A percentile compares a stretch with the other conserved stretches of the same genome.
Conservation (phyloP, 345 rosid genomes). For the Hevea brasiliensis region DNA sequence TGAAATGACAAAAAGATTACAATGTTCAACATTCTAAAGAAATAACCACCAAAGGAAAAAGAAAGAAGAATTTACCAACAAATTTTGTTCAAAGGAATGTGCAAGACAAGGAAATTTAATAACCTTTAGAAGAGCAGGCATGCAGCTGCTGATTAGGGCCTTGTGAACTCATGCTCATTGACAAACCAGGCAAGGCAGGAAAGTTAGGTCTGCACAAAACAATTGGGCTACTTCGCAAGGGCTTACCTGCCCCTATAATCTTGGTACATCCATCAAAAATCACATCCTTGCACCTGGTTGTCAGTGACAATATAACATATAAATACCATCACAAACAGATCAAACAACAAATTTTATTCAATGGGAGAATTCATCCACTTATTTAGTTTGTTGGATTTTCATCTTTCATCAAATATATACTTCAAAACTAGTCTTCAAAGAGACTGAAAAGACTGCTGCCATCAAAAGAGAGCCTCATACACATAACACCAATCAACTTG, state of each 20-base stretch:
- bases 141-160: conserved; percentile 6
- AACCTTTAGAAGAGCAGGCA: conserved; percentile 23
- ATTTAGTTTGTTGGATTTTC: not conserved
- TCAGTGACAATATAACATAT: not conserved
- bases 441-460: not conserved
- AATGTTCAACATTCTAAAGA: not conserved
- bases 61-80: not conserved
- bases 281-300: conserved; percentile 17
- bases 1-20: not conserved
- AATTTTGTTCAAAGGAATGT: not conserved
- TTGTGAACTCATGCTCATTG: conserved; percentile 1
- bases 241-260: not conserved
- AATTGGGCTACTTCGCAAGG: not conserved
- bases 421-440: not conserved
- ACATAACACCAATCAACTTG: not conserved
- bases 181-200: conserved; percentile 9
- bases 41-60: not conserved
- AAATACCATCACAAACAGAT: not conserved
- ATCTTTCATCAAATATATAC: not conserved
- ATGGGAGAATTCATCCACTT: not conserved
- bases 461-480: not conserved
- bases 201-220: conserved; percentile 7
- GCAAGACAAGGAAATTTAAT: not conserved
- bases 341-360: not conserved
- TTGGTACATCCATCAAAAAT: conserved; percentile 3